These are phyloP conservation scores for Coprinellus micaceus DNA, from an alignment of 768 basidiomycete species.

Conservation along the genomic window DNA sequence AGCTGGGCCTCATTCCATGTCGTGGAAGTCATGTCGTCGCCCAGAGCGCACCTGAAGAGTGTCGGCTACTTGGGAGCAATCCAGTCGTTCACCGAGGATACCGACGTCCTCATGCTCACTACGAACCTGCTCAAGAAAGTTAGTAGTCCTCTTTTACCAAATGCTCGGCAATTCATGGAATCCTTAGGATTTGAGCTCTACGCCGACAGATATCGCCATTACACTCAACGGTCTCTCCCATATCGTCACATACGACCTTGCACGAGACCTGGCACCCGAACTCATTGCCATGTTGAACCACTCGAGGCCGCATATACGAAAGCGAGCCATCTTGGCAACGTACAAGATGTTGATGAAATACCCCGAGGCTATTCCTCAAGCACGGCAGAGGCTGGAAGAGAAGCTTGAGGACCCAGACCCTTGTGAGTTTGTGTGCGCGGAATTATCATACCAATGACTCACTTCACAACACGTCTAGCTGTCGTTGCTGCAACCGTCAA, in stretches of 20 bases:
- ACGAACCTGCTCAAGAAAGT: slow-evolving; percentile 96
- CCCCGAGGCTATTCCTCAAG: slow-evolving; percentile 69
- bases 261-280: slow-evolving; percentile 86
- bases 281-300: slow-evolving; percentile 85
- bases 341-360: slow-evolving; percentile 80
- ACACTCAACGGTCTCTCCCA: slow-evolving; percentile 81
- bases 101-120: slow-evolving; percentile 95
- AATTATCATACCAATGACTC: background rate
- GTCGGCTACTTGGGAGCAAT: slow-evolving; percentile 93
- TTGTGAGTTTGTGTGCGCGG: slow-evolving; percentile 36
- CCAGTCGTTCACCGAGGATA: slow-evolving; percentile 89
- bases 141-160: slow-evolving; percentile 18
- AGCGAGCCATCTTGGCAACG: slow-evolving; percentile 81
- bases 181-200: slow-evolving; percentile 74
- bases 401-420: slow-evolving; percentile 77
- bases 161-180: slow-evolving; percentile 18
- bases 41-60: slow-evolving; percentile 86
- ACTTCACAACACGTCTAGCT: too few relatives aligned
- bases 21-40: slow-evolving; percentile 96
- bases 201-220: slow-evolving; percentile 68
- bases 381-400: slow-evolving; percentile 69
- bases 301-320: slow-evolving; percentile 83
- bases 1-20: slow-evolving; percentile 96
- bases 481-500: slow-evolving; percentile 95
- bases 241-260: slow-evolving; percentile 82